A percentile compares a stretch with the other conserved stretches of the same genome.
phyloP scores from a whole-genome alignment of 805 yeast genomes.

The Schizosaccharomyces cryophilus region DNA sequence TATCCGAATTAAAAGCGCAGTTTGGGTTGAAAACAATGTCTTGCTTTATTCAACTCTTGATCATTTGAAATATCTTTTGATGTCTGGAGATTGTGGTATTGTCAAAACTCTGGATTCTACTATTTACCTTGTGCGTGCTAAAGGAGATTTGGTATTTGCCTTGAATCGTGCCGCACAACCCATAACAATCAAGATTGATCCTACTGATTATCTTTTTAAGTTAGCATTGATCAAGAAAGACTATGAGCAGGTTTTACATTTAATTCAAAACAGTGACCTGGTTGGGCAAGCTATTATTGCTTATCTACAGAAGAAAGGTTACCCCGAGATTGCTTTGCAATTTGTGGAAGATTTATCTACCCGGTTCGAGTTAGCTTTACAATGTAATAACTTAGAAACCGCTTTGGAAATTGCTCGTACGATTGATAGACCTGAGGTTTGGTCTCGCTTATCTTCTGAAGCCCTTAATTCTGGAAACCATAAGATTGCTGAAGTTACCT shows the following conservation, averaged over 20 bases:
- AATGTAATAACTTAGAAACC: slow-evolving; percentile 65
- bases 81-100: slow-evolving; percentile 89
- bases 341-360: slow-evolving; percentile 93
- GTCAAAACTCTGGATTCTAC: slow-evolving; percentile 80
- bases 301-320: slow-evolving; percentile 80
- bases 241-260: slow-evolving; percentile 72
- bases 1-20: slow-evolving; percentile 83
- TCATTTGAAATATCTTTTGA: slow-evolving; percentile 77
- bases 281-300: slow-evolving; percentile 96
- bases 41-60: slow-evolving; percentile 80
- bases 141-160: slow-evolving; percentile 50
- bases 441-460: slow-evolving; percentile 67
- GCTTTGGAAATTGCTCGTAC: slow-evolving; percentile 76
- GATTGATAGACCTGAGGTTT: slow-evolving; percentile 38
- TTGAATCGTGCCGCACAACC: slow-evolving; percentile 69
- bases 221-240: slow-evolving; percentile 73
- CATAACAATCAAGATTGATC: slow-evolving; percentile 58
- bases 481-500: slow-evolving; percentile 60
- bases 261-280: slow-evolving; percentile 66
- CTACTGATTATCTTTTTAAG: slow-evolving; percentile 92
- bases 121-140: slow-evolving; percentile 49
- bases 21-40: slow-evolving; percentile 90
- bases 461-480: slow-evolving; percentile 79
- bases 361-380: slow-evolving; percentile 81
- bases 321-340: slow-evolving; percentile 89